Percentiles rank a stretch among this genome's conserved stretches.
Evolutionary conservation across 2,329 filamentous ascomycete genomes (phyloP).

Genomic region (Penicillium sclerotigenum): DNA sequence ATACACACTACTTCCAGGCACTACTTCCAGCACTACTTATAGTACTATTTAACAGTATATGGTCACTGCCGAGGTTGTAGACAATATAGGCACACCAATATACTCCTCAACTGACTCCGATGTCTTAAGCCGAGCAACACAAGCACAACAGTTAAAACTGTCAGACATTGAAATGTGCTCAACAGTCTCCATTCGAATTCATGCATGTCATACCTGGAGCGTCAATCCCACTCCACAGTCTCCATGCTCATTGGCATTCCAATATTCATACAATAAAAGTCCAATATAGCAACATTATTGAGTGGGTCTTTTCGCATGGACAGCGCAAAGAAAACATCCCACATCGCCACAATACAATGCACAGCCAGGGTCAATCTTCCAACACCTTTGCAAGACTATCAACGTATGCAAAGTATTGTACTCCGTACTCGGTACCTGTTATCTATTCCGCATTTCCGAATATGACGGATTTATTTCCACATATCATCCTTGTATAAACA

Average conservation of each 20-base stretch:
- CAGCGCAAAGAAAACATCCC: not conserved
- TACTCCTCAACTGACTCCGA: not conserved
- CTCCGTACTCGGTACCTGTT: too few species aligned
- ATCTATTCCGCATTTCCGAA: not conserved
- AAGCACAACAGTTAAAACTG: constrained; percentile 5
- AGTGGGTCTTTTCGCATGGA: not conserved
- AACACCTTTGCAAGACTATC: not conserved
- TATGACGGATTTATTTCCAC: not conserved
- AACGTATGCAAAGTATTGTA: not conserved
- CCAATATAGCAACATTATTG: not conserved
- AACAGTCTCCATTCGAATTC: constrained; percentile 12
- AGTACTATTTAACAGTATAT: too few species aligned
- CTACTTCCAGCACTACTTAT: too few species aligned
- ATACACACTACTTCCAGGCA: not conserved
- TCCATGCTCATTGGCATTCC: not conserved
- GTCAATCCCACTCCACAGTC: constrained; percentile 9
- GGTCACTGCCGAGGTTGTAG: not conserved
- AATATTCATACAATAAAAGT: not conserved
- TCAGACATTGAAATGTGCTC: constrained; percentile 3
- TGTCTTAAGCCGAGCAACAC: constrained; percentile 6
- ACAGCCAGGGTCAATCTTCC: constrained; percentile 3
- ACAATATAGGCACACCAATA: not conserved
- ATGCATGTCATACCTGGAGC: constrained; percentile 24
- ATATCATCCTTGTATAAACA: too few species aligned
- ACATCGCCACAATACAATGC: constrained; percentile 7